Conservation (phyloP, 2,329 filamentous ascomycete species). For the Arthrobotrys sphaeroides region DNA sequence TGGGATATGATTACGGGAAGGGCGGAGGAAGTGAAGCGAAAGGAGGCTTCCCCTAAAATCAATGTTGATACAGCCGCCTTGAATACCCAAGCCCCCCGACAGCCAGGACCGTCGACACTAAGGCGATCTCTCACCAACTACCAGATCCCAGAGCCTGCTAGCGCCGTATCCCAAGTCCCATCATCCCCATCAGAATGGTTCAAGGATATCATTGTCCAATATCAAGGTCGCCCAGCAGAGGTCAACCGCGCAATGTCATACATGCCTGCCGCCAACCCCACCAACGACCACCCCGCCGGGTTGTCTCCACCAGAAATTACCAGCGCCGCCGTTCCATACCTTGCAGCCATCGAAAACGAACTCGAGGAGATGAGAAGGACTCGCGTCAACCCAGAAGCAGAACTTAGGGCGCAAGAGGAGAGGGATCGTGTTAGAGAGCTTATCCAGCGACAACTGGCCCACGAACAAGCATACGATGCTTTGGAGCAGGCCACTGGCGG, state of each 20-base stretch:
- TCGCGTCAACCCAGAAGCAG: conserved; percentile 11
- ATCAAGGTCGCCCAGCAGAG: conserved; percentile 36
- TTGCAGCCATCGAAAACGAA: conserved; percentile 32
- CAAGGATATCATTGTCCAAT: conserved; percentile 35
- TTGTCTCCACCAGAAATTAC: conserved; percentile 47
- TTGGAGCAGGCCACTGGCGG: conserved; percentile 41
- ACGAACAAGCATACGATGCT: conserved; percentile 49
- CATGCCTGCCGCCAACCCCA: conserved; percentile 20
- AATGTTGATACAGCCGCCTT: conserved; percentile 31
- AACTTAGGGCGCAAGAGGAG: conserved; percentile 26
- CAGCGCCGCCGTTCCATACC: conserved; percentile 38
- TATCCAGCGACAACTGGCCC: conserved; percentile 43
- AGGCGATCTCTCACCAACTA: conserved; percentile 13
- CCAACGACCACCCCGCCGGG: conserved; percentile 32
- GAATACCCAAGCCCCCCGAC: neutral
- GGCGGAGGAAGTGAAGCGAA: conserved; percentile 7
- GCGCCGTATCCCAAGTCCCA: neutral
- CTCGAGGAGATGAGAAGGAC: conserved; percentile 29
- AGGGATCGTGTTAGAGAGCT: conserved; percentile 44
- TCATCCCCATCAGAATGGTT: conserved; percentile 44
- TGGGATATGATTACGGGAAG: conserved; percentile 47
- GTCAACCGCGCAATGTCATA: conserved; percentile 47
- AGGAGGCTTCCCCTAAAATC: conserved; percentile 28
- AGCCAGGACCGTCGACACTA: neutral
- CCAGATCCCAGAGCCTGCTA: conserved; percentile 15